These are phyloP conservation scores for Begonia fuchsioides DNA, from an alignment of 306 rosid species.

Conservation along the genomic window DNA sequence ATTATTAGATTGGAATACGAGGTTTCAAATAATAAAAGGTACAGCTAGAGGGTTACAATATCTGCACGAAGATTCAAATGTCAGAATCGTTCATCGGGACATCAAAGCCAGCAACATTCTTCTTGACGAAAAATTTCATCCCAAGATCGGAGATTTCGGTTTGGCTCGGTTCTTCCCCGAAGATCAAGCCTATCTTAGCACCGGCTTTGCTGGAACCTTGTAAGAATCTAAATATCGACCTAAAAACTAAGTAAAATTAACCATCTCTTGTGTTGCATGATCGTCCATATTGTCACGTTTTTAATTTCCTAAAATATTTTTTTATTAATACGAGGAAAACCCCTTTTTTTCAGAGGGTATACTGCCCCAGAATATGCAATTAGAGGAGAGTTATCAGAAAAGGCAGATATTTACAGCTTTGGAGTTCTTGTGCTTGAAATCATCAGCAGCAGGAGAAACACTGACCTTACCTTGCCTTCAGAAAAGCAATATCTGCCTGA, in stretches of 20 bases:
- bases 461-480: conserved; percentile 57
- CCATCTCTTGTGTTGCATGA: too few relatives aligned
- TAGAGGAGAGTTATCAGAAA: conserved; percentile 74
- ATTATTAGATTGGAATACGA: conserved; percentile 53
- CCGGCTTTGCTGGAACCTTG: conserved; percentile 86
- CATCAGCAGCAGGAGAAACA: conserved; percentile 61
- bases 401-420: conserved; percentile 84
- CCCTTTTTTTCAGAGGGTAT: conserved; percentile 44
- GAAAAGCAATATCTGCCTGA: conserved; percentile 88
- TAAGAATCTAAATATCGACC: conserved; percentile 15
- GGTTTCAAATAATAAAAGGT: conserved; percentile 69
- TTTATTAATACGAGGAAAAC: too few relatives aligned
- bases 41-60: conserved; percentile 81
- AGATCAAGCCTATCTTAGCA: conserved; percentile 81
- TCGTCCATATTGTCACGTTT: too few relatives aligned
- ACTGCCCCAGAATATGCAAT: conserved; percentile 94
- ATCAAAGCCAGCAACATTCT: conserved; percentile 94
- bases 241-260: too few relatives aligned
- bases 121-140: conserved; percentile 70
- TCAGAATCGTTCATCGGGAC: conserved; percentile 76
- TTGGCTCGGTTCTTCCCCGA: conserved; percentile 92
- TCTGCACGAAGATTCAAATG: conserved; percentile 81
- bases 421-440: conserved; percentile 91
- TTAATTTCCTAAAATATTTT: too few relatives aligned
- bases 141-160: conserved; percentile 88